Base-by-base conservation (phyloP, 2,329 filamentous ascomycete species). In the Didymella keratinophila region DNA sequence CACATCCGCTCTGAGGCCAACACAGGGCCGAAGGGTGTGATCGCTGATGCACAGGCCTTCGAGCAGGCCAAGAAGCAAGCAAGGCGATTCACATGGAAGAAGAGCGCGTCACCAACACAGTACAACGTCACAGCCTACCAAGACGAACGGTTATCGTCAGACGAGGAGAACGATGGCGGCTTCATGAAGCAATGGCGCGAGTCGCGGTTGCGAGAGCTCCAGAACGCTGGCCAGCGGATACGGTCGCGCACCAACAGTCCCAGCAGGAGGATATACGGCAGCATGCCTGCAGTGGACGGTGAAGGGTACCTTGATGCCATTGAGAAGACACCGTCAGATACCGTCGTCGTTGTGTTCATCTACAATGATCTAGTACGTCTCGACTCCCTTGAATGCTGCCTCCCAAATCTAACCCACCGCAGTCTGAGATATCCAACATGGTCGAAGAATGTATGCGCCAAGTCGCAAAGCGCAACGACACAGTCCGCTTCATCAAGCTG, bases 261-360 rank as follows among this genome's bases (percentile, higher is more conserved):
- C 0, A 93, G 89, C 68, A 86, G 90, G 63, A 83, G 91, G 64
- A 83, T 89, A 57, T 98, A 90, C 74, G 95, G 95, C 21, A 86
- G 84, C 12, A 81, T 98, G 62, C 89, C 93, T 61, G 85, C 87
- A 58, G 95, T 98, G 1, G 93, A 98, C 80, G 94, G 92, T 8
- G 82, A 90, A 64, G 95, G 93, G 18, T 99, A 96, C 71, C 84
- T 99, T n/a, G 93, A 98, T 77, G 93, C 94, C 54, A 92, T 98
- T 67, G 95, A 99, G 80, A 95, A 92, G 78, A 92, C 94, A 4
- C 83, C 87, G 37, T 79, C 88, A 46, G 91, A 94, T 45, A 94
- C 92, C 0, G 85, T 90, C 3, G 93, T 98, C 2, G 90, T 97
- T 2, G 95, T 99, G 27, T 96, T 94, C 79, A 93, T 99, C 65